Evolutionary conservation across 1,284 basidiomycete genomes (phyloP), one percentile per base, ranked within the genome.

Genomic region (Puccinia horiana): DNA sequence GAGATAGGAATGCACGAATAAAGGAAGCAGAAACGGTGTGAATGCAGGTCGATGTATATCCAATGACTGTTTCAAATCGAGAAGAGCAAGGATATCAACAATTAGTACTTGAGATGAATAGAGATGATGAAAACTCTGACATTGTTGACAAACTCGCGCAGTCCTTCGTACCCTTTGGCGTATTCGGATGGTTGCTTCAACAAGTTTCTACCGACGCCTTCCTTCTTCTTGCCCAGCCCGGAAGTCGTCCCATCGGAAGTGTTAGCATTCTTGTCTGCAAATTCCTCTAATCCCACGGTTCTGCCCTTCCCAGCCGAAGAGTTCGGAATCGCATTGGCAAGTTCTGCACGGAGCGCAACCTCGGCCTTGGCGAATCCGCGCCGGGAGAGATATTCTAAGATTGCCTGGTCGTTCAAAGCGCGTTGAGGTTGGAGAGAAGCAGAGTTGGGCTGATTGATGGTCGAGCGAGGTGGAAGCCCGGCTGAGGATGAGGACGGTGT

Each of bases 1-100:
- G 49, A 99, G 90, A 87, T 96, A 98, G 85, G 97, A 97, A 88
- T 99, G 95, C 61, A 94, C 94, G 86, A 98, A 99, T 83, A 99
- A 93, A 4, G 97, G 97, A 85, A 96, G 96, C 23, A 98, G 88
- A 49, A 99, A 92, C 52, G 95, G 94, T 83, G 93, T 89, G 84
- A 99, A 93, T 87, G 99, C 96, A 82, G 95, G 94, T 79, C 88
- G 86, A 81, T 85, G 85, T 63, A 86, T 86, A 83, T 85, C 86
- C 77, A 86, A 83, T 63, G 85, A 85, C 84, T 85, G 61, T 77
- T 42, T 40, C 26, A 67, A 29, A 26, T 32, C 29, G 29, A 37
- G 23, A 20, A 5, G 18, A 73, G 26, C 9, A 40, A 23, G n/a
- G n/a, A n/a, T 2, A 63, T 69, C n/a, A 78, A 49, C 16, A 65